Evolutionary conservation across 768 basidiomycete species (phyloP), one percentile per base, ranked within the genome.

Genomic region (Mycena olivaceomarginata): DNA sequence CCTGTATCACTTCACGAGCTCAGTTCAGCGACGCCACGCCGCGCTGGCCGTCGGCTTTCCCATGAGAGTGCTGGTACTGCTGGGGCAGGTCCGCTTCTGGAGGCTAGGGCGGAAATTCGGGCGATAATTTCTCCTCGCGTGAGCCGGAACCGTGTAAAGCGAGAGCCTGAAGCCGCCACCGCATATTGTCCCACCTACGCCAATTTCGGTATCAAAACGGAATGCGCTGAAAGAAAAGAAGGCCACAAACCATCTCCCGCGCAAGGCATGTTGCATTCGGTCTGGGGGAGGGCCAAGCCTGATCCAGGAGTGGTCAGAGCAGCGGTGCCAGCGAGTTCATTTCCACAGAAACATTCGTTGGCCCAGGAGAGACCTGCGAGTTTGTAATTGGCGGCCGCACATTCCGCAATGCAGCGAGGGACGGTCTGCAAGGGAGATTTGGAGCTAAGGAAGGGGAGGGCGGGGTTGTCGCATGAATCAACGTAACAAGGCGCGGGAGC

Each of bases 11-110:
- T 60, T 70, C 68, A 71, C 62, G 57, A 48, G 57, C 25, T 70
- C 69, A 48, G 57, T 70, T 70, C 69, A 60, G 70, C 70, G 70
- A 62, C 70, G 70, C 70, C 59, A 63, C 59, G 70, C 60, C 70
- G 70, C 59, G 60, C 70, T 71, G 60, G 18, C 59, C 70, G 70
- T 71, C 45, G 70, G 70, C 59, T 63, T 62, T 62, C 70, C 70
- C 40, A 48, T 48, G 70, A 71, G 70, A 71, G 43, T 71, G 70
- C 70, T 71, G 43, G 45, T 71, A 59, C 60, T 71, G 70, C 70
- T 71, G 45, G 70, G 70, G 70, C 70, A 71, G 59, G 70, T 71
- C 70, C 70, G 70, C 70, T 71, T 71, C 46, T 71, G 70, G 45
- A 71, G 70, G 70, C 60, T 71, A 62, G 46, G 70, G 60, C 70